phyloP scores from a whole-genome alignment of 768 basidiomycete species.

The Polyporus arcularius region DNA sequence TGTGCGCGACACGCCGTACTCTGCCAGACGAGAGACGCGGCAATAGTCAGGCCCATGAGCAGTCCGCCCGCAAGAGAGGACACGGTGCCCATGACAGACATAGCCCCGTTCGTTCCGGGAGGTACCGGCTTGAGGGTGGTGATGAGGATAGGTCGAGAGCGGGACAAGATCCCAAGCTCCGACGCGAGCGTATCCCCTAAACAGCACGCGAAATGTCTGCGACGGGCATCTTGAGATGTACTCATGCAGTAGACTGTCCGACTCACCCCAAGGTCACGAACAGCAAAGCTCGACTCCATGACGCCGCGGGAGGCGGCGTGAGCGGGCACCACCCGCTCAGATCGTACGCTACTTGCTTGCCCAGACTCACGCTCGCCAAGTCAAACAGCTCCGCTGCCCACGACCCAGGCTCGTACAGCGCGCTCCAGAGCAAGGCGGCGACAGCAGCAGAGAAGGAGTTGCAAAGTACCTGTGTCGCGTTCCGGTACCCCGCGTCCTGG shows the following conservation, averaged over 20 bases:
- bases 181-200: conserved; percentile 92
- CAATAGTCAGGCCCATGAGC: conserved; percentile 67
- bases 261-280: conserved; percentile 68
- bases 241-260: background rate
- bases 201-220: conserved; percentile 85
- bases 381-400: conserved; percentile 12
- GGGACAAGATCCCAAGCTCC: conserved; percentile 87
- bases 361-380: conserved; percentile 10
- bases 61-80: conserved; percentile 75
- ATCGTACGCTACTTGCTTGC: conserved; percentile 34
- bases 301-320: conserved; percentile 42
- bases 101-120: conserved; percentile 88
- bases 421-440: conserved; percentile 66
- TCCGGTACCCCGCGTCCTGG: conserved; percentile 72
- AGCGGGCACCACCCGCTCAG: conserved; percentile 63
- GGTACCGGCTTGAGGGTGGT: conserved; percentile 78
- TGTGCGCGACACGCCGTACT: conserved; percentile 51
- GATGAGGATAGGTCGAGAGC: conserved; percentile 67
- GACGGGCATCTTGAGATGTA: background rate
- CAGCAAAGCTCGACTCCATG: conserved; percentile 62
- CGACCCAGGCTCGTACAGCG: conserved; percentile 49
- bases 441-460: conserved; percentile 70
- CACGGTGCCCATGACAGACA: conserved; percentile 73
- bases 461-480: conserved; percentile 79
- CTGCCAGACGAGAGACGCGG: conserved; percentile 58